A percentile compares a stretch with the other conserved stretches of the same genome.
phyloP scores from a whole-genome alignment of 73 alveolate species.

The Breviolum minutum region DNA sequence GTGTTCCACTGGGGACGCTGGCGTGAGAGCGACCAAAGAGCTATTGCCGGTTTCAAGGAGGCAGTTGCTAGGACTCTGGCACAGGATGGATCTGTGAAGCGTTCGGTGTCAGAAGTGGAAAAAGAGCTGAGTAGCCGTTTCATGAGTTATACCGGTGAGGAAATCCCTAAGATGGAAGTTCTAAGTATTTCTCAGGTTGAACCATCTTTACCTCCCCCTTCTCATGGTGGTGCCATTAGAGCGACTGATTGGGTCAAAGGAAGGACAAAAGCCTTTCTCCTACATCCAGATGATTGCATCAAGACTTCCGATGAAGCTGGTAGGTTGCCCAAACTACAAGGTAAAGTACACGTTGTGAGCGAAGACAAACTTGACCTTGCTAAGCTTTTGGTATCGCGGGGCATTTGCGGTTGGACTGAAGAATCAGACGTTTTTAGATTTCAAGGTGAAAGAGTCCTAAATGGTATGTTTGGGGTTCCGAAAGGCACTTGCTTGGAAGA shows the following conservation, averaged over 20 bases:
- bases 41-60: not conserved
- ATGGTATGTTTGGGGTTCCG: conserved; percentile 5
- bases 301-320: not conserved
- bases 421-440: not conserved
- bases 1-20: not conserved
- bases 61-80: not conserved
- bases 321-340: not conserved
- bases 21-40: not conserved
- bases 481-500: not conserved
- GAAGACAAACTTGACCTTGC: not conserved
- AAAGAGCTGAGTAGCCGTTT: not conserved
- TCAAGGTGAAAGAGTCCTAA: not conserved
- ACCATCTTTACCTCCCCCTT: not conserved
- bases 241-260: not conserved
- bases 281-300: not conserved
- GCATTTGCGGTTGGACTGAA: not conserved
- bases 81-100: not conserved
- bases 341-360: not conserved
- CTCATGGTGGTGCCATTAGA: not conserved
- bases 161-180: not conserved
- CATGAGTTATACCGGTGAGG: conserved; percentile 1
- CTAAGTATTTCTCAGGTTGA: not conserved
- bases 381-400: not conserved
- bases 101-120: not conserved
- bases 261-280: not conserved